These are phyloP conservation scores for Combretum micranthum DNA, from an alignment of 345 rosid genomes.

Conservation along the genomic window DNA sequence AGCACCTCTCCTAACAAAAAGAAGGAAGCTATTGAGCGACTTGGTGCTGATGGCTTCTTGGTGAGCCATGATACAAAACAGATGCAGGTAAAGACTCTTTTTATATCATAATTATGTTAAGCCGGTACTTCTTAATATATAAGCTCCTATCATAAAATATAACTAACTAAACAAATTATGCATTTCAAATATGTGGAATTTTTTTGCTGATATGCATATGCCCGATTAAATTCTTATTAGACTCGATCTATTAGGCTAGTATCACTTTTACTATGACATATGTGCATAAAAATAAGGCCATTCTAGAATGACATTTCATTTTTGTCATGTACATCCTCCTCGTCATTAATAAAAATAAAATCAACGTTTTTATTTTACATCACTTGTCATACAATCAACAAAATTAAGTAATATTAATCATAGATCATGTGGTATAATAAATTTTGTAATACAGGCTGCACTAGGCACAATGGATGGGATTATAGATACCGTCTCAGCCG, in stretches of 20 bases:
- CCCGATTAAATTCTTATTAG: not conserved
- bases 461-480: slow-evolving; percentile 38
- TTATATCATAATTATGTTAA: too few relatives aligned
- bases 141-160: too few relatives aligned
- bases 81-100: slow-evolving; percentile 19
- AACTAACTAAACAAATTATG: not conserved
- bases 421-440: not conserved
- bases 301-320: too few relatives aligned
- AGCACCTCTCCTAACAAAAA: slow-evolving; percentile 42
- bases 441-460: slow-evolving; percentile 7
- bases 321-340: too few relatives aligned
- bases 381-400: too few relatives aligned
- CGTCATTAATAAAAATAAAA: too few relatives aligned
- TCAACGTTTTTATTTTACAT: too few relatives aligned
- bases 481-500: slow-evolving; percentile 48
- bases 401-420: not conserved
- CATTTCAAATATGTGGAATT: not conserved
- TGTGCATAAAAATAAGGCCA: too few relatives aligned
- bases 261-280: too few relatives aligned
- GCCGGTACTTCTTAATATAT: too few relatives aligned
- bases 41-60: slow-evolving; percentile 38
- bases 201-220: not conserved
- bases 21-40: slow-evolving; percentile 30
- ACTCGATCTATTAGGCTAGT: too few relatives aligned
- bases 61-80: slow-evolving; percentile 27